These are phyloP conservation scores for Ogataea degrootiae DNA, from an alignment of 805 yeast genomes.

Conservation along the genomic window DNA sequence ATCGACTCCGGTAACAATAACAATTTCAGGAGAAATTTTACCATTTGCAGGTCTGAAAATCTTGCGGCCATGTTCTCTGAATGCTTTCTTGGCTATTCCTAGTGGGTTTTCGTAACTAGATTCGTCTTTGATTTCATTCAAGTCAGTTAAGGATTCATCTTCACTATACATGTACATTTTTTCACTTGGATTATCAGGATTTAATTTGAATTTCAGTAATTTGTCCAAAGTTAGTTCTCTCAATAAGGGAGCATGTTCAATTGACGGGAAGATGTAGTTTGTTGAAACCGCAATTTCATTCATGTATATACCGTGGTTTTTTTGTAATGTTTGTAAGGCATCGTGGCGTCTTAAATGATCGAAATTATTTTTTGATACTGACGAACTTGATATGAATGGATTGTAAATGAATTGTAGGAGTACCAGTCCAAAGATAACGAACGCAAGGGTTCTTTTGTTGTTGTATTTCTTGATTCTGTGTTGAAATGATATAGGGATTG, in stretches of 20 bases:
- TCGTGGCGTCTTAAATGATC: conserved; percentile 23
- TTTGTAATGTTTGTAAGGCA: conserved; percentile 17
- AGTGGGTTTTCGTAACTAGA: conserved; percentile 38
- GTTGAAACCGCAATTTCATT: conserved; percentile 46
- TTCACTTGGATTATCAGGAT: conserved; percentile 33
- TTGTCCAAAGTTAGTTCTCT: conserved; percentile 51
- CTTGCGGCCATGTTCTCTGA: conserved; percentile 62
- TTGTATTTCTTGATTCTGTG: conserved; percentile 10
- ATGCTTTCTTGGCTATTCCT: conserved; percentile 50
- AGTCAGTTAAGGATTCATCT: conserved; percentile 36
- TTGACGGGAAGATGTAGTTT: conserved; percentile 64
- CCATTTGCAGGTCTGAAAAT: conserved; percentile 37
- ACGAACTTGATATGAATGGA: conserved; percentile 22
- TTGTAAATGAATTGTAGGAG: conserved; percentile 23
- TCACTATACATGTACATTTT: conserved; percentile 37
- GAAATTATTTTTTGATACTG: conserved; percentile 9
- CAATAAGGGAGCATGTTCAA: conserved; percentile 62
- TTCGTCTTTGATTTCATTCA: conserved; percentile 43
- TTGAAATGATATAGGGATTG: conserved; percentile 16
- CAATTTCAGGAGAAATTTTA: conserved; percentile 53
- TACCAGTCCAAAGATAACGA: conserved; percentile 6
- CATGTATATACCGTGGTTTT: conserved; percentile 39
- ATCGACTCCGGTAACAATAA: conserved; percentile 77
- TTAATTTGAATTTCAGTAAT: conserved; percentile 45
- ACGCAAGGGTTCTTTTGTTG: conserved; percentile 5